These are phyloP conservation scores for Aspergillus pseudotamarii DNA, from an alignment of 2,329 filamentous ascomycete genomes.

Conservation along the genomic window DNA sequence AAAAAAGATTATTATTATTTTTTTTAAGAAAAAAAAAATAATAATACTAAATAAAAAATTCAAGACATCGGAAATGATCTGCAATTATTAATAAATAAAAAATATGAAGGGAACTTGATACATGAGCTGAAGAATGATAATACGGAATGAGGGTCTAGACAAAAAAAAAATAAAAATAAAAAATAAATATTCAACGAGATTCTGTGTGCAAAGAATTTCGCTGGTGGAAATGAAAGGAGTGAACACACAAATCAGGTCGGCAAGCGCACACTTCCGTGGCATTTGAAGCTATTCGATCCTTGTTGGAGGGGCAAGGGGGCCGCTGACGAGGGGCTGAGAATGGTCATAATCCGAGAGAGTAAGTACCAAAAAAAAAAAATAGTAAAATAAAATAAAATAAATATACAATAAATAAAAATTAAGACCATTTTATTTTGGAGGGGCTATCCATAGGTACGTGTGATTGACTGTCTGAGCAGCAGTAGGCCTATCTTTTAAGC, in stretches of 20 bases:
- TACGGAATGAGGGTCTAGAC: constrained; percentile 10
- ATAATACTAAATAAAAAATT: not conserved
- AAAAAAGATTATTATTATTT: not conserved
- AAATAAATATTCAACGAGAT: not conserved
- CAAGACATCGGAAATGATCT: not conserved
- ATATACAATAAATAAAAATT: constrained; percentile 1
- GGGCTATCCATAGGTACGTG: constrained; percentile 10
- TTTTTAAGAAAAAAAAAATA: not conserved
- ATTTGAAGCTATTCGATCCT: constrained; percentile 22
- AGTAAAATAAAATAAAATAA: constrained; percentile 4
- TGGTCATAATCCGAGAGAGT: not conserved
- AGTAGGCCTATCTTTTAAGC: not conserved
- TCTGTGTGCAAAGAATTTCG: constrained; percentile 15
- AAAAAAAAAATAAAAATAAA: not conserved
- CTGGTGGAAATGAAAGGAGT: constrained; percentile 28
- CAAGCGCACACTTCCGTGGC: constrained; percentile 19
- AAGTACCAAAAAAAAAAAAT: constrained; percentile 12
- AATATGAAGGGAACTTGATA: constrained; percentile 12
- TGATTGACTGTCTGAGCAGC: constrained; percentile 6
- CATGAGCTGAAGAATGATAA: constrained; percentile 16
- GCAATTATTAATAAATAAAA: constrained; percentile 11
- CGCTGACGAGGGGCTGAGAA: constrained; percentile 20
- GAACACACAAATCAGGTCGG: constrained; percentile 23
- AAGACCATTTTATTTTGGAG: not conserved
- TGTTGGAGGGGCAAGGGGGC: constrained; percentile 28